A percentile compares a stretch with the other conserved stretches of the same genome.
These are phyloP conservation scores for Metarhizium rileyi DNA, from an alignment of 2,329 filamentous ascomycete species.

Conservation along the genomic window DNA sequence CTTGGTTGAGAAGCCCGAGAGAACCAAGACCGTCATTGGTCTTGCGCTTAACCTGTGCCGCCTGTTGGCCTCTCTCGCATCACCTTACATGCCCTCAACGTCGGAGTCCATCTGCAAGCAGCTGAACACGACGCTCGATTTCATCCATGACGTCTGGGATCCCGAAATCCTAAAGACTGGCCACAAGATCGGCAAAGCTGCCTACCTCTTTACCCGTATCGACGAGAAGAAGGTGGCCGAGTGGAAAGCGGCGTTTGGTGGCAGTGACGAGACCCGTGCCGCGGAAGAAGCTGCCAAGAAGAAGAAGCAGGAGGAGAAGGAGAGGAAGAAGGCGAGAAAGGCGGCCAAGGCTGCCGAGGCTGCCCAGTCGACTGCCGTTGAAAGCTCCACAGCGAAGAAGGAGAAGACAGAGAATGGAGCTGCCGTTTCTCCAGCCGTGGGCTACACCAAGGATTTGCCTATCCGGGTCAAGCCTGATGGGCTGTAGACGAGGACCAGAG, in stretches of 20 bases:
- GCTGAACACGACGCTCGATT: conserved; percentile 45
- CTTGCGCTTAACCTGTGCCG: conserved; percentile 77
- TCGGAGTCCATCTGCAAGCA: conserved; percentile 67
- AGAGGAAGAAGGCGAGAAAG: conserved; percentile 24
- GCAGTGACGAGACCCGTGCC: conserved; percentile 36
- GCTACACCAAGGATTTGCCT: conserved; percentile 14
- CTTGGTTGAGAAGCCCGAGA: conserved; percentile 42
- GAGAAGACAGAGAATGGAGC: conserved; percentile 12
- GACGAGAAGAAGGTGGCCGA: conserved; percentile 72
- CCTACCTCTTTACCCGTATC: conserved; percentile 74
- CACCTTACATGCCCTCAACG: conserved; percentile 80
- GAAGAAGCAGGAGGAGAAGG: conserved; percentile 41
- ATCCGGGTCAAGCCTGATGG: conserved; percentile 13
- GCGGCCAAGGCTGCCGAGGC: conserved; percentile 28
- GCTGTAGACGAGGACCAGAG: neutral
- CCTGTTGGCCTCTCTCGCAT: conserved; percentile 67
- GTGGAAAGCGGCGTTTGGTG: conserved; percentile 69
- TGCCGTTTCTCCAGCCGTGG: conserved; percentile 9
- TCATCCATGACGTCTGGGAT: conserved; percentile 52
- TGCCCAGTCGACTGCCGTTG: conserved; percentile 10
- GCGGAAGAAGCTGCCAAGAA: conserved; percentile 42
- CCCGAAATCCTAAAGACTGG: conserved; percentile 54
- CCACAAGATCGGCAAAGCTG: conserved; percentile 72
- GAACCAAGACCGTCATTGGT: conserved; percentile 53
- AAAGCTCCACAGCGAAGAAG: neutral